Evolutionary conservation across 2,329 filamentous ascomycete genomes (phyloP).

Genomic region (Zalaria sp.): DNA sequence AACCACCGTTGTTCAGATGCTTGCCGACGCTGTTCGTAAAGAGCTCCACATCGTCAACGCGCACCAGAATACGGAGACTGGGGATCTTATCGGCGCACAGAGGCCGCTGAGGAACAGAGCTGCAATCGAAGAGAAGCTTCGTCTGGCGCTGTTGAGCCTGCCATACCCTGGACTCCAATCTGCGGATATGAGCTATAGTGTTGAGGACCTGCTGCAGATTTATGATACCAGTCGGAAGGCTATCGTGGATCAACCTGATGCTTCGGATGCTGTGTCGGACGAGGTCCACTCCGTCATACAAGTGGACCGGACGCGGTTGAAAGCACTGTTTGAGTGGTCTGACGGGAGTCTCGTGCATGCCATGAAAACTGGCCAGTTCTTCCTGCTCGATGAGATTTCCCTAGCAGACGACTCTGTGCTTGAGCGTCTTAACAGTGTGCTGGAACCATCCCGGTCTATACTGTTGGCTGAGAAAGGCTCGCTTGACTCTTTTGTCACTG

Average conservation of each 20-base stretch:
- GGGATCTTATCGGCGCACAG: slow-evolving; percentile 92
- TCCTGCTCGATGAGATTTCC: slow-evolving; percentile 94
- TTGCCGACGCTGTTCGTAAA: slow-evolving; percentile 66
- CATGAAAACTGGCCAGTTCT: slow-evolving; percentile 81
- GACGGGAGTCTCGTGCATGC: slow-evolving; percentile 88
- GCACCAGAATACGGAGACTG: slow-evolving; percentile 95
- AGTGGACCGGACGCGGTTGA: slow-evolving; percentile 46
- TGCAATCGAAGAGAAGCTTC: slow-evolving; percentile 52
- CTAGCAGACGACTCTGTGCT: slow-evolving; percentile 94
- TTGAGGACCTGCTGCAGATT: slow-evolving; percentile 42
- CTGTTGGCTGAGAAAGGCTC: slow-evolving; percentile 89
- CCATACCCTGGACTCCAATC: slow-evolving; percentile 9
- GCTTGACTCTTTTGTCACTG: slow-evolving; percentile 65
- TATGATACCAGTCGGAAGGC: slow-evolving; percentile 38
- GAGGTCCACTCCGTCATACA: slow-evolving; percentile 21
- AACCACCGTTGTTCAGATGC: slow-evolving; percentile 86
- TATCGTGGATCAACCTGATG: slow-evolving; percentile 12
- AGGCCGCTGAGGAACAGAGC: slow-evolving; percentile 77
- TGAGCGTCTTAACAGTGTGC: slow-evolving; percentile 88
- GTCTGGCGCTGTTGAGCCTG: slow-evolving; percentile 40
- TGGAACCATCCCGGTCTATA: slow-evolving; percentile 76
- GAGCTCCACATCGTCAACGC: slow-evolving; percentile 85
- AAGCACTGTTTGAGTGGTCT: slow-evolving; percentile 89
- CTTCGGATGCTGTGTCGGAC: slow-evolving; percentile 1
- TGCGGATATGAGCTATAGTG: slow-evolving; percentile 16